Percentiles rank a stretch among this genome's conserved stretches.
Conservation (phyloP, 164 flowering plant genomes). For the Magnolia kwangsiensis region DNA sequence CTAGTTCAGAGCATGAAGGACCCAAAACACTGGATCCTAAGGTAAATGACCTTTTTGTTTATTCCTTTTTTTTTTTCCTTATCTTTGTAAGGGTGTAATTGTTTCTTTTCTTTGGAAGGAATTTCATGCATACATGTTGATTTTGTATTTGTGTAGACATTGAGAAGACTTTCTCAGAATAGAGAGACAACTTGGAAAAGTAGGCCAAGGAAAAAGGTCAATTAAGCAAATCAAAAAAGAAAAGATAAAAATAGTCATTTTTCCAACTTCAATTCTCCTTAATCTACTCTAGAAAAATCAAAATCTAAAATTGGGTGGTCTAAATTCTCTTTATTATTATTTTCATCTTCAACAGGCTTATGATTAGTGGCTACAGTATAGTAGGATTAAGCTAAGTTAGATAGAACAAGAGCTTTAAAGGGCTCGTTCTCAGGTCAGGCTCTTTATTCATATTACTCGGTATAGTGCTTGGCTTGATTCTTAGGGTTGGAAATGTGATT, state of each 20-base stretch:
- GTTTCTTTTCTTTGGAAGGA: not conserved
- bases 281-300: no score
- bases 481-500: no score
- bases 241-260: not conserved
- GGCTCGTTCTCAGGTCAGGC: constrained; percentile 75
- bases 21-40: constrained; percentile 95
- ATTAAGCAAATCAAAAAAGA: constrained; percentile 9
- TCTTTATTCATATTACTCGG: not conserved
- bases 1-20: constrained; percentile 84
- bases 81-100: not conserved
- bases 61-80: not conserved
- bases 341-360: constrained; percentile 62
- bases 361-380: constrained; percentile 90
- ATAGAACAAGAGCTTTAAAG: constrained; percentile 95
- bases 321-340: no score
- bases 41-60: constrained; percentile 30
- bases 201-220: constrained; percentile 93
- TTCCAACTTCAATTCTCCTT: no score
- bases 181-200: constrained; percentile 99
- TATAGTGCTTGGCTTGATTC: no score
- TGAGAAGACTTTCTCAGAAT: constrained; percentile 99
- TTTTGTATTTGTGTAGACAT: constrained; percentile 44
- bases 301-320: no score
- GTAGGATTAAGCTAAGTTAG: constrained; percentile 88
- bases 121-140: not conserved